These are phyloP conservation scores for Senna siamea DNA, from an alignment of 306 rosid species.

Conservation along the genomic window DNA sequence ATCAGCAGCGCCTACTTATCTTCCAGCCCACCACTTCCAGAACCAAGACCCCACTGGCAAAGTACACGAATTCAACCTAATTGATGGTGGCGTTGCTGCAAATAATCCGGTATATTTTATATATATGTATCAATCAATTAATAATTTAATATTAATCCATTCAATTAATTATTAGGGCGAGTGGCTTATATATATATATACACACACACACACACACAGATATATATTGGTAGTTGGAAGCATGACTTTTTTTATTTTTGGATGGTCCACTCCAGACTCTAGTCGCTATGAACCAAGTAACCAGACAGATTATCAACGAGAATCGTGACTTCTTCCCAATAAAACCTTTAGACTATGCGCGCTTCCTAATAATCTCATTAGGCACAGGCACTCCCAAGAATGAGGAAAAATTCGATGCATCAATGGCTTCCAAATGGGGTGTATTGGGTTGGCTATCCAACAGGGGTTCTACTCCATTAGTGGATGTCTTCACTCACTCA, in stretches of 20 bases:
- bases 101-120: conserved; percentile 59
- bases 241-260: conserved; percentile 40
- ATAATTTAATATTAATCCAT: not conserved
- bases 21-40: conserved; percentile 56
- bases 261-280: conserved; percentile 24
- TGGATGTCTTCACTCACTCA: conserved; percentile 49
- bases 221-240: not conserved
- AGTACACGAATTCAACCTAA: conserved; percentile 55
- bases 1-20: conserved; percentile 69
- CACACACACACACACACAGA: too few relatives aligned
- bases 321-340: conserved; percentile 14
- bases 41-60: conserved; percentile 39
- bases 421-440: conserved; percentile 35
- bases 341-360: conserved; percentile 40
- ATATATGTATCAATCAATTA: too few relatives aligned
- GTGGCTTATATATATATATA: too few relatives aligned
- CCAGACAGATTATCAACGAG: conserved; percentile 1
- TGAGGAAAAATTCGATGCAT: conserved; percentile 1
- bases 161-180: not conserved
- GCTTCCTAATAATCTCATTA: conserved; percentile 45
- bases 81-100: conserved; percentile 75
- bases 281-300: conserved; percentile 41
- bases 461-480: conserved; percentile 38
- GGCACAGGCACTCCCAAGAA: conserved; percentile 52
- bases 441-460: conserved; percentile 29